Conservation (phyloP, 768 basidiomycete genomes). For the Leccinum variicolor region DNA sequence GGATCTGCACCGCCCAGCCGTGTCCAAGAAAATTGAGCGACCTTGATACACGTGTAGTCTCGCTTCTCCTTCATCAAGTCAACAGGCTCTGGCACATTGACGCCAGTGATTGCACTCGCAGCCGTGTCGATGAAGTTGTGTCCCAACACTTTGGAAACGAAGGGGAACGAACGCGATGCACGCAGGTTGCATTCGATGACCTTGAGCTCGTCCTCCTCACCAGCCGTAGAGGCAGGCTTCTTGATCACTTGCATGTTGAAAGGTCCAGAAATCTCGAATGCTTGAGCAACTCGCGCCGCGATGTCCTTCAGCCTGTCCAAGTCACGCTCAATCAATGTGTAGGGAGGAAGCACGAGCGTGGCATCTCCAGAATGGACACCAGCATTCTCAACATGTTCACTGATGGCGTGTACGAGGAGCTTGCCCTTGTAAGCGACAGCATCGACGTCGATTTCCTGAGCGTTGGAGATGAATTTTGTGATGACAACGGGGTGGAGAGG, state of each 20-base stretch:
- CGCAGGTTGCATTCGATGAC: constrained; percentile 99
- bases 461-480: constrained; percentile 97
- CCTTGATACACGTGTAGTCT: constrained; percentile 94
- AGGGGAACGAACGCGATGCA: constrained; percentile 97
- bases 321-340: constrained; percentile 71
- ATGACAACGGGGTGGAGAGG: constrained; percentile 97
- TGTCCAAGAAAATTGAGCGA: constrained; percentile 98
- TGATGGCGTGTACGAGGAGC: constrained; percentile 92
- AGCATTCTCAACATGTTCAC: constrained; percentile 98
- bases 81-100: constrained; percentile 84
- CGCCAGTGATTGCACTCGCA: constrained; percentile 79
- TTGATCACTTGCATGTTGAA: constrained; percentile 99
- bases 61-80: constrained; percentile 89
- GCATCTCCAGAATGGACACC: constrained; percentile 99
- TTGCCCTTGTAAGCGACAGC: constrained; percentile 93
- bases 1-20: constrained; percentile 94
- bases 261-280: constrained; percentile 96
- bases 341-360: constrained; percentile 93
- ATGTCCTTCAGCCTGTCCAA: constrained; percentile 89
- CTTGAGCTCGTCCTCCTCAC: constrained; percentile 72
- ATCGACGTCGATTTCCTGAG: constrained; percentile 97
- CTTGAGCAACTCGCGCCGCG: constrained; percentile 90
- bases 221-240: constrained; percentile 52
- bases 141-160: constrained; percentile 97
- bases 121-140: constrained; percentile 97